These are phyloP conservation scores for Irpex sp. DNA, from an alignment of 1,284 basidiomycete species.

Conservation along the genomic window DNA sequence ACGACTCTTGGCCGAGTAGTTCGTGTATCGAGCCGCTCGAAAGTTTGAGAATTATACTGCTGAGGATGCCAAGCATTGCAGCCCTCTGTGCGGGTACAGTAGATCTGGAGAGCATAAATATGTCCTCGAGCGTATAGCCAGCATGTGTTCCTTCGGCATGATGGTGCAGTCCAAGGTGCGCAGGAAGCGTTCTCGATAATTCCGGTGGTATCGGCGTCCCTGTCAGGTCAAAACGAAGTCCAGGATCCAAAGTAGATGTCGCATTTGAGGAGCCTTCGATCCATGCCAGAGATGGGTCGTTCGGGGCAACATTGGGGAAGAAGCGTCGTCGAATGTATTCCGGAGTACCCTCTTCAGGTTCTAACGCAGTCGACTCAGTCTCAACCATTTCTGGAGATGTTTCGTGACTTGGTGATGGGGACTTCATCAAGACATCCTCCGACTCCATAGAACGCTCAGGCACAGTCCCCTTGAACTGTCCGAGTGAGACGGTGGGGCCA, in stretches of 20 bases:
- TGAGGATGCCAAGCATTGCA: conserved; percentile 76
- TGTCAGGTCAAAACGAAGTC: conserved; percentile 70
- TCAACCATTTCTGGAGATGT: background rate
- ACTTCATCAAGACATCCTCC: conserved; percentile 1
- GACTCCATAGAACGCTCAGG: background rate
- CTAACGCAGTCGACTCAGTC: conserved; percentile 13
- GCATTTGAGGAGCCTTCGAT: conserved; percentile 38
- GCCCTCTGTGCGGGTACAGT: conserved; percentile 83
- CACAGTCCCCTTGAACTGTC: conserved; percentile 36
- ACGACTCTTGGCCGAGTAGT: conserved; percentile 44
- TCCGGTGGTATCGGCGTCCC: conserved; percentile 60
- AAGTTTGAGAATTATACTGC: conserved; percentile 50
- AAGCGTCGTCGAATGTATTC: conserved; percentile 81
- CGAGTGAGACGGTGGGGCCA: conserved; percentile 47
- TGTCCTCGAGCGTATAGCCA: conserved; percentile 86
- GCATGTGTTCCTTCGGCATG: conserved; percentile 79
- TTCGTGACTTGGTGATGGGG: conserved; percentile 1
- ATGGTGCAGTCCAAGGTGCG: conserved; percentile 87
- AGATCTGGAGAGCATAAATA: conserved; percentile 80
- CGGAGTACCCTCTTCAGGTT: conserved; percentile 69
- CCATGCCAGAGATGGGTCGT: conserved; percentile 79
- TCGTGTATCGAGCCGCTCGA: conserved; percentile 33
- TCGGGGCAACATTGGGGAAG: conserved; percentile 71
- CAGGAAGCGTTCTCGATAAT: conserved; percentile 57
- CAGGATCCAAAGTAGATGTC: conserved; percentile 20